Evolutionary conservation across 176 grass and related monocot genomes (phyloP).

Genomic region (Oryza australiensis): DNA sequence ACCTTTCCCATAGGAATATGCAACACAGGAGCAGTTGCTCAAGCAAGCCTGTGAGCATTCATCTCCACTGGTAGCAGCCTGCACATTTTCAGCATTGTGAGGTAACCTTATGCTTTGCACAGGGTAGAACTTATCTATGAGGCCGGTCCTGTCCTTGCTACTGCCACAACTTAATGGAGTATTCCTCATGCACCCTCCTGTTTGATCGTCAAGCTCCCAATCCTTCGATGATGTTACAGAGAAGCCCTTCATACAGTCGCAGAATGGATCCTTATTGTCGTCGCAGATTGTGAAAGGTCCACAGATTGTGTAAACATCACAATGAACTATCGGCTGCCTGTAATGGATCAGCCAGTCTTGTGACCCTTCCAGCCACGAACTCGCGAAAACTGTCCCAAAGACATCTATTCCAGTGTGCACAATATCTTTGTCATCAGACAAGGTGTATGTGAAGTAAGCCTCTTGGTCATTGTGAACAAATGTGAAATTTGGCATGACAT

Average conservation of each 20-base stretch:
- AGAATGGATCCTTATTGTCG: constrained; percentile 9
- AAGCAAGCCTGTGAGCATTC: constrained; percentile 43
- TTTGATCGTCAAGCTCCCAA: constrained; percentile 46
- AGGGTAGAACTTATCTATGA: constrained; percentile 43
- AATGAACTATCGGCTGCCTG: constrained; percentile 17
- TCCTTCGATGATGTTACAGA: constrained; percentile 15
- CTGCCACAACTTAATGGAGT: constrained; percentile 36
- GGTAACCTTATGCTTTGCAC: constrained; percentile 30
- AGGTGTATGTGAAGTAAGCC: constrained; percentile 24
- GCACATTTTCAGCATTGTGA: background rate
- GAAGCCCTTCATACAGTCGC: constrained; percentile 57
- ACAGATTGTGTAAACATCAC: constrained; percentile 48
- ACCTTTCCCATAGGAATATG: constrained; percentile 30
- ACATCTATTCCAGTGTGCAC: background rate
- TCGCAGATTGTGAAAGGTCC: constrained; percentile 58
- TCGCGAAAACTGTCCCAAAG: constrained; percentile 17
- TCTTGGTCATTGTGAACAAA: constrained; percentile 23
- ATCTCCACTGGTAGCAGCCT: background rate
- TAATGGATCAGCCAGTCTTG: constrained; percentile 22
- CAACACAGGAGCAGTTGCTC: constrained; percentile 54
- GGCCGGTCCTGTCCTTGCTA: background rate
- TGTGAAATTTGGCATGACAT: background rate
- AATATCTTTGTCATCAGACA: background rate
- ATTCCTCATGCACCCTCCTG: constrained; percentile 44
- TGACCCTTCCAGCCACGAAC: background rate